Evolutionary conservation across 495 filamentous ascomycete genomes (phyloP), one percentile per base, ranked within the genome.

Genomic region (Cladorrhinum samala): DNA sequence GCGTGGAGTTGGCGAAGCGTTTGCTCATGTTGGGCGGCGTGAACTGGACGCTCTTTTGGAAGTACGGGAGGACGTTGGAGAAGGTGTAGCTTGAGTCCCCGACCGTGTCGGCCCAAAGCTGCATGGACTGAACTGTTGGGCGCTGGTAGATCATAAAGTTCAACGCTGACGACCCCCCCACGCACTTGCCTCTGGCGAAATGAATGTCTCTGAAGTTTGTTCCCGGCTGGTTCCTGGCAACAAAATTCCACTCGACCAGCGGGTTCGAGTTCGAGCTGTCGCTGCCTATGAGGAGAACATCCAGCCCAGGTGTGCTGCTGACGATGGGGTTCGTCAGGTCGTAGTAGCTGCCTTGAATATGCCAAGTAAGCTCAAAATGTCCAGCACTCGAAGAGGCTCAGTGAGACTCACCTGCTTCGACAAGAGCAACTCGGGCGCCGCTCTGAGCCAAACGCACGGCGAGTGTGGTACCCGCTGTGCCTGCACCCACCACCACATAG

Each of bases 401-500:
- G n/a, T n/a, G n/a, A n/a, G n/a, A 18, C 25, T 7, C 16, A 51
- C 49, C 49, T 41, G 49, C 49, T 41, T 51, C 49, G 14, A 51
- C 36, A 7, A 51, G 9, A 19, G 49, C 49, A 19, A 51, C 49
- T 16, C 49, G 11, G 38, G 49, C 49, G 20, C 49, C 49, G 9
- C 36, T 21, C 49, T 51, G 33, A 14, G 49, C 49, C 49, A 51
- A 19, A 19, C 49, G 49, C 18, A 40, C 36, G 1, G 49, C 49
- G 11, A 51, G 33, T 1, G 49, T 42, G n/a, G 36, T 40, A n/a
- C 49, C 49, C 1, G 49, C 49, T 16, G 49, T 51, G 18, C 49
- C 49, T 11, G 33, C 49, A 24, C 49, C 49, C 19, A 51, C 49
- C 9, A 51, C 49, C 14, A 50, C 47, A 50, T 50, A 50, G 9